phyloP scores from a whole-genome alignment of 1,284 basidiomycete species.

The Ustilago cynodontis region DNA sequence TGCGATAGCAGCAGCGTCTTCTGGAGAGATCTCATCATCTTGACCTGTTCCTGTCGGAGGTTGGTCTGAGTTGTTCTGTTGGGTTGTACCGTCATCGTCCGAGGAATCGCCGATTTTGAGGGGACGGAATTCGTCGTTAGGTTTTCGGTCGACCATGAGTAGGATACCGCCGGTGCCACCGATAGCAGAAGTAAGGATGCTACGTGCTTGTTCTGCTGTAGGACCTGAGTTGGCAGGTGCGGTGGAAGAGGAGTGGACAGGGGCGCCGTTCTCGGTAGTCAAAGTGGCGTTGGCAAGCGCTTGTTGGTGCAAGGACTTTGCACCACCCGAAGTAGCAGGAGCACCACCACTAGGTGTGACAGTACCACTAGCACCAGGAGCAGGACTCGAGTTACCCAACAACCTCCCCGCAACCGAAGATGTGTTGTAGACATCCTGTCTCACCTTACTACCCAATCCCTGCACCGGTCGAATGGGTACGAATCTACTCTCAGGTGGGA shows the following conservation, averaged over 20 bases:
- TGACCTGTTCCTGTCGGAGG: slow-evolving; percentile 8
- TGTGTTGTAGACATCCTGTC: slow-evolving; percentile 60
- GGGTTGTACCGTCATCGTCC: slow-evolving; percentile 25
- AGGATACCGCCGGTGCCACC: slow-evolving; percentile 66
- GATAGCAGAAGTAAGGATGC: slow-evolving; percentile 56
- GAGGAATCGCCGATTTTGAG: slow-evolving; percentile 42
- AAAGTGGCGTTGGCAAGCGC: slow-evolving; percentile 36
- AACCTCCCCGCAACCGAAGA: slow-evolving; percentile 54
- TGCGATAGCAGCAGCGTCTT: slow-evolving; percentile 58
- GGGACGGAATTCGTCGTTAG: slow-evolving; percentile 54
- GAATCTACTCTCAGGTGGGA: slow-evolving; percentile 83
- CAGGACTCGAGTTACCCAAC: slow-evolving; percentile 56
- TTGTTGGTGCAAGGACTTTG: slow-evolving; percentile 39
- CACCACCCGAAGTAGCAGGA: slow-evolving; percentile 9
- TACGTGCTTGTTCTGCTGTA: slow-evolving; percentile 52
- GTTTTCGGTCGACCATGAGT: slow-evolving; percentile 61
- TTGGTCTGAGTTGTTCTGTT: neutral
- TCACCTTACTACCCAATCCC: slow-evolving; percentile 42
- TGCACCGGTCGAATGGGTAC: slow-evolving; percentile 86
- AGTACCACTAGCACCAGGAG: slow-evolving; percentile 55
- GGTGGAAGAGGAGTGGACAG: neutral
- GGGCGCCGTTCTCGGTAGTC: slow-evolving; percentile 10
- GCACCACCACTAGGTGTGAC: slow-evolving; percentile 45
- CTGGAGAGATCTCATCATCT: slow-evolving; percentile 52
- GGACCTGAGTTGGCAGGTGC: slow-evolving; percentile 13